phyloP scores from a whole-genome alignment of 2,329 filamentous ascomycete genomes.

The Fusarium graminum region DNA sequence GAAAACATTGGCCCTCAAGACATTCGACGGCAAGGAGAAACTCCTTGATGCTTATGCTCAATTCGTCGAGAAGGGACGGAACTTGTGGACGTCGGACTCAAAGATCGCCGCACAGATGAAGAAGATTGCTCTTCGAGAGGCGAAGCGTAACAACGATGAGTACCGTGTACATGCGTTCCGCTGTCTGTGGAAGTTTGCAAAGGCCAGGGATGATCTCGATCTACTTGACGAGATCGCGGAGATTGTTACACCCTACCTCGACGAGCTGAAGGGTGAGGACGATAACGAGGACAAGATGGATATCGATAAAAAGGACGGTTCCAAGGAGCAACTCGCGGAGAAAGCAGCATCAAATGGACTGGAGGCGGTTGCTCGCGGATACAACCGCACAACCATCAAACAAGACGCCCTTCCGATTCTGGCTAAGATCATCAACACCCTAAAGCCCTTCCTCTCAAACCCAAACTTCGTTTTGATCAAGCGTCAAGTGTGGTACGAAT shows the following conservation, averaged over 20 bases:
- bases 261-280: slow-evolving; percentile 67
- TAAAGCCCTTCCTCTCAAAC: slow-evolving; percentile 58
- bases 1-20: slow-evolving; percentile 86
- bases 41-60: slow-evolving; percentile 83
- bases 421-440: slow-evolving; percentile 54
- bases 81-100: slow-evolving; percentile 67
- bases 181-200: slow-evolving; percentile 79
- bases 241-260: slow-evolving; percentile 73
- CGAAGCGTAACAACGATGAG: slow-evolving; percentile 87
- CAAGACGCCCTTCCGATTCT: slow-evolving; percentile 57
- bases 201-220: slow-evolving; percentile 75
- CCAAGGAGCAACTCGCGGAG: slow-evolving; percentile 57
- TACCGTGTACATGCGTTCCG: slow-evolving; percentile 83
- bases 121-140: slow-evolving; percentile 87
- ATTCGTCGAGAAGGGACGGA: slow-evolving; percentile 76
- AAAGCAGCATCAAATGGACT: slow-evolving; percentile 64
- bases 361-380: slow-evolving; percentile 64
- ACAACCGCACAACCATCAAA: slow-evolving; percentile 58
- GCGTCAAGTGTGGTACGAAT: slow-evolving; percentile 66
- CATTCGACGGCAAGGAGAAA: slow-evolving; percentile 91
- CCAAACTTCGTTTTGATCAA: slow-evolving; percentile 59
- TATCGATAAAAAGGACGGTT: slow-evolving; percentile 63
- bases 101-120: slow-evolving; percentile 74
- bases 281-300: slow-evolving; percentile 78
- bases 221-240: slow-evolving; percentile 75